Base-by-base conservation (phyloP, 345 rosid species). In the Rhizophora mangle region DNA sequence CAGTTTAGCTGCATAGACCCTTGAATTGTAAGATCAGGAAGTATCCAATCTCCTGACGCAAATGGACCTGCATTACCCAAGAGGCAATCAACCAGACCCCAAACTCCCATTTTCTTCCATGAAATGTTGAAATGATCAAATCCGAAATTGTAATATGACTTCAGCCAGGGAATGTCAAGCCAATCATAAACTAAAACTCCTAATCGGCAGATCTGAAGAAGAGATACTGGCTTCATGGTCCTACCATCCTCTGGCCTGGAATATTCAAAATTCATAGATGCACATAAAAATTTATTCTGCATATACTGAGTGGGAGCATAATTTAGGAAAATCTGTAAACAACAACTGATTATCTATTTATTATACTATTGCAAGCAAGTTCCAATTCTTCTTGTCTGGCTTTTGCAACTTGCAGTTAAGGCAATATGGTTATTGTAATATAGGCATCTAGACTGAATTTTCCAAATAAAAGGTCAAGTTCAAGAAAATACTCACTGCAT, bases 21-120 rank as follows among this genome's bases (percentile, higher is more conserved):
- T 75, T 95, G 94, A 73, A 95, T 85, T 9, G 99, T 89, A 63
- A 95, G 96, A 68, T 95, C 99, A 16, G 99, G 94, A 36, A 95
- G 85, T 65, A 95, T 87, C 99, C 99, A 95, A 69, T 95, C 99
- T 59, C 82, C 92, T 0, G 94, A 77, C 13, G 91, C 87, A 56
- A 92, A 87, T 26, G 99, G 99, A 4, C 99, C 98, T 6, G 86
- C 59, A 62, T 88, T 89, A 43, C 97, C 99, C 70, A 90, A 39
- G 0, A 95, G 89, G 53, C 82, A 81, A 67, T 88, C 83, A 2
- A 85, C 71, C 10, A 96, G 88, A 62, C 97, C 98, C 56, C 81
- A 65, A 39, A 92, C 24, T 58, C 99, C 93, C 24, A 72, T 55
- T 79, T 89, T 87, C 85, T 65, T 92, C 88, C 99, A 75, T 0